Conservation (phyloP, 371 early-diverging fungal genomes). For the Batrachochytrium dendrobatidis region DNA sequence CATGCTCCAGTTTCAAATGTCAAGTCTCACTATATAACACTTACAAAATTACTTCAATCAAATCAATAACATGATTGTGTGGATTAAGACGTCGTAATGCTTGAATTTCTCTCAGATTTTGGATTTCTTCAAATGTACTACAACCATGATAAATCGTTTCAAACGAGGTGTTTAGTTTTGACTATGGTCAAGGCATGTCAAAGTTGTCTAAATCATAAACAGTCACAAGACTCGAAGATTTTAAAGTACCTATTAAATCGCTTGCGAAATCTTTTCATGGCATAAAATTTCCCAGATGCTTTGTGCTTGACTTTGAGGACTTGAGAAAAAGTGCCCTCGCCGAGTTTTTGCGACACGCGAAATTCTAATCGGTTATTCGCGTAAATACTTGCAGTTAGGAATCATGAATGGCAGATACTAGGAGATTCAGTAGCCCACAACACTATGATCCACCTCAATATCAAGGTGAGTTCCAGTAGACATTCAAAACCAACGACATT, state of each 20-base stretch:
- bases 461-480: too few species aligned
- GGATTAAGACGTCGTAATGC: slow-evolving; percentile 44
- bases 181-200: too few species aligned
- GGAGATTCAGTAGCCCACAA: too few species aligned
- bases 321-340: slow-evolving; percentile 53
- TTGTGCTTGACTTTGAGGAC: slow-evolving; percentile 49
- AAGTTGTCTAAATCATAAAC: not conserved
- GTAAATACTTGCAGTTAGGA: not conserved
- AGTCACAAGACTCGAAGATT: not conserved
- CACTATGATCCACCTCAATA: too few species aligned
- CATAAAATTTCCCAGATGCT: slow-evolving; percentile 38
- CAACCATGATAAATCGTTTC: too few species aligned
- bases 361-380: slow-evolving; percentile 27
- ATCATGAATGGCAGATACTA: not conserved
- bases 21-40: not conserved
- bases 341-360: slow-evolving; percentile 44
- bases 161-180: too few species aligned
- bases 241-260: slow-evolving; percentile 37
- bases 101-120: slow-evolving; percentile 48
- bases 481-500: too few species aligned
- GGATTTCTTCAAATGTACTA: slow-evolving; percentile 43
- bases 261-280: slow-evolving; percentile 53
- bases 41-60: slow-evolving; percentile 55
- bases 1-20: not conserved
- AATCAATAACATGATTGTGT: slow-evolving; percentile 51